A percentile compares a stretch with the other conserved stretches of the same genome.
phyloP scores from a whole-genome alignment of 116 monocot species.

The Thalassia testudinum region DNA sequence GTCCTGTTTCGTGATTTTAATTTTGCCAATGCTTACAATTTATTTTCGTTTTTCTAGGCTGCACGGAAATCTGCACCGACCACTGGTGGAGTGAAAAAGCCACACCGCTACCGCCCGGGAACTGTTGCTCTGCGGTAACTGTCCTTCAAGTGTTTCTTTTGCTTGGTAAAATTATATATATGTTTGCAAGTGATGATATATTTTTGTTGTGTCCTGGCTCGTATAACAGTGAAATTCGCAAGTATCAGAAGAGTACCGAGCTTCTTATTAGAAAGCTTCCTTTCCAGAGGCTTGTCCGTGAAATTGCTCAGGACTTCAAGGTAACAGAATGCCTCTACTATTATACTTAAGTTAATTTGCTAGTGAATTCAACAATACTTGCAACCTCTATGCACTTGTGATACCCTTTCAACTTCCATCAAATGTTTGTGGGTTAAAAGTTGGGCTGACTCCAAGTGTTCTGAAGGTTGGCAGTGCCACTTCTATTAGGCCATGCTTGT shows the following conservation, averaged over 20 bases:
- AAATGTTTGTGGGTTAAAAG: no score
- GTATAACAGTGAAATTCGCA: slow-evolving; percentile 10
- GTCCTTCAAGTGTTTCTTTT: no score
- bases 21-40: neutral
- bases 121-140: slow-evolving; percentile 14
- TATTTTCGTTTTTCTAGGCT: neutral
- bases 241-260: slow-evolving; percentile 10
- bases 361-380: no score
- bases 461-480: no score
- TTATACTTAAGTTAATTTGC: no score
- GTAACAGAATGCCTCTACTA: no score
- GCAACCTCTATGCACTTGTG: no score
- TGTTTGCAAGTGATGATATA: neutral
- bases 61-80: neutral
- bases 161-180: neutral
- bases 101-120: slow-evolving; percentile 9
- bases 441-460: no score
- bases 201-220: neutral
- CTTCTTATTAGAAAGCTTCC: slow-evolving; percentile 8
- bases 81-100: neutral
- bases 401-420: no score
- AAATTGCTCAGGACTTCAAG: slow-evolving; percentile 12
- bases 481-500: no score
- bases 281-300: slow-evolving; percentile 10
- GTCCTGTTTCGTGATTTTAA: neutral